phyloP scores from a whole-genome alignment of 495 filamentous ascomycete species.

The Peziza echinospora region DNA sequence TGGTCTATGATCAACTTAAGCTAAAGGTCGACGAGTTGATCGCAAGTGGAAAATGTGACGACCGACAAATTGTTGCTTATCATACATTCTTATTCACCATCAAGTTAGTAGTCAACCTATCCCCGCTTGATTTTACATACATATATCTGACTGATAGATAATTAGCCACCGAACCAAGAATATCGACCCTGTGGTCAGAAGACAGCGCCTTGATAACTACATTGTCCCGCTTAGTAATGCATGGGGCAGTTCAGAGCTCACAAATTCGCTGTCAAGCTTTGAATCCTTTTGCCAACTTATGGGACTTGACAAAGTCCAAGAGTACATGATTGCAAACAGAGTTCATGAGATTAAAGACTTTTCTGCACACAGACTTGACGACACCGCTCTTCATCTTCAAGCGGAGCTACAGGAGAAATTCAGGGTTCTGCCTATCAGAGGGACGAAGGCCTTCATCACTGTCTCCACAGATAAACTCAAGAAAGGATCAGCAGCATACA shows the following conservation, averaged over 20 bases:
- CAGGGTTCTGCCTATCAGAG: conserved; percentile 56
- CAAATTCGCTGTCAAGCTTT: conserved; percentile 48
- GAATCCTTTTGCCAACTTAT: conserved; percentile 58
- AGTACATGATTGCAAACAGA: conserved; percentile 49
- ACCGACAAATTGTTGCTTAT: conserved; percentile 31
- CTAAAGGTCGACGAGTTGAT: conserved; percentile 64
- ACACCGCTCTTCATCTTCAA: conserved; percentile 58
- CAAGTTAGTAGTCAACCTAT: conserved; percentile 32
- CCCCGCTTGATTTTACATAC: not conserved
- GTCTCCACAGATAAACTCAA: conserved; percentile 77
- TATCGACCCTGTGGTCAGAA: conserved; percentile 41
- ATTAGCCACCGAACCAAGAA: conserved; percentile 54
- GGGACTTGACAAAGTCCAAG: conserved; percentile 54
- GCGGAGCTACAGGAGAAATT: conserved; percentile 50
- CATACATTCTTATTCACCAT: conserved; percentile 79
- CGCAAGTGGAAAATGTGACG: conserved; percentile 46
- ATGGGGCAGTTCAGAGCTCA: conserved; percentile 56
- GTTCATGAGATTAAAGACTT: conserved; percentile 68
- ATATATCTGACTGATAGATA: not conserved
- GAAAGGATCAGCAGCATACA: conserved; percentile 40
- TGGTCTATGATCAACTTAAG: conserved; percentile 71
- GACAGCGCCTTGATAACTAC: conserved; percentile 45
- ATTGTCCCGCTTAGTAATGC: conserved; percentile 54
- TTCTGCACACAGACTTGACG: conserved; percentile 52
- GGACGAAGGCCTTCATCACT: conserved; percentile 73